A percentile compares a stretch with the other conserved stretches of the same genome.
Conservation (phyloP, 2,329 filamentous ascomycete genomes). For the Aureobasidium pullulans region DNA sequence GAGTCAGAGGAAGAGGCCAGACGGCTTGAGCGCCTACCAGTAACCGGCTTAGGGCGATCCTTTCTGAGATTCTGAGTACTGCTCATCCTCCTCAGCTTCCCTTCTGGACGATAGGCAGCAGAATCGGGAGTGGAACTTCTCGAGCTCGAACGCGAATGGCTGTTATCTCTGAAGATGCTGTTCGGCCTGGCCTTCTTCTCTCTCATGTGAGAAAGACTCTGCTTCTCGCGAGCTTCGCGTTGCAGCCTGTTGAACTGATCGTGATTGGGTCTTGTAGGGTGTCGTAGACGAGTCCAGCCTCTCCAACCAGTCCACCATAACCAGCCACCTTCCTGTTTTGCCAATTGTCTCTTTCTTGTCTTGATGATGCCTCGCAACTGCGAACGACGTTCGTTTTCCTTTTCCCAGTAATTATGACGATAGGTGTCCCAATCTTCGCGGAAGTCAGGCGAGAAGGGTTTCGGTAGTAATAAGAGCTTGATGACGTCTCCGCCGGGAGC, state of each 20-base stretch:
- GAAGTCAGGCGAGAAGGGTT: constrained; percentile 91
- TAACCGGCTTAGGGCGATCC: constrained; percentile 7
- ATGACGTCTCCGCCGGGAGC: constrained; percentile 85
- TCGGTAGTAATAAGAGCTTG: constrained; percentile 81
- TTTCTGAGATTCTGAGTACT: constrained; percentile 13
- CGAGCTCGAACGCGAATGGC: constrained; percentile 22
- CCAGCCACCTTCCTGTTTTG: constrained; percentile 65
- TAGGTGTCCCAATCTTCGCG: constrained; percentile 96
- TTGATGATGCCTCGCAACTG: constrained; percentile 64
- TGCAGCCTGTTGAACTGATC: constrained; percentile 5
- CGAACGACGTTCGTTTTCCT: constrained; percentile 82
- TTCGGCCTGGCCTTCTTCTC: constrained; percentile 13
- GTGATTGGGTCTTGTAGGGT: not conserved
- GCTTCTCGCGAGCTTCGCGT: constrained; percentile 13
- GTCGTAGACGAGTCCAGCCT: constrained; percentile 36
- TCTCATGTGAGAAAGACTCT: constrained; percentile 29
- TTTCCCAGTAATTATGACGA: constrained; percentile 91
- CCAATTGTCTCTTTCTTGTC: constrained; percentile 59
- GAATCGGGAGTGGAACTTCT: constrained; percentile 27
- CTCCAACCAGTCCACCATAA: constrained; percentile 81
- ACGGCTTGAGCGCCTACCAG: constrained; percentile 2
- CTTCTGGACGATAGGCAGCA: constrained; percentile 15
- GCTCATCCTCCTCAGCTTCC: not conserved
- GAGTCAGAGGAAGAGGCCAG: constrained; percentile 13
- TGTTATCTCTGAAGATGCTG: constrained; percentile 14